Conservation (phyloP, 2,329 filamentous ascomycete genomes). For the Diplodia corticola region DNA sequence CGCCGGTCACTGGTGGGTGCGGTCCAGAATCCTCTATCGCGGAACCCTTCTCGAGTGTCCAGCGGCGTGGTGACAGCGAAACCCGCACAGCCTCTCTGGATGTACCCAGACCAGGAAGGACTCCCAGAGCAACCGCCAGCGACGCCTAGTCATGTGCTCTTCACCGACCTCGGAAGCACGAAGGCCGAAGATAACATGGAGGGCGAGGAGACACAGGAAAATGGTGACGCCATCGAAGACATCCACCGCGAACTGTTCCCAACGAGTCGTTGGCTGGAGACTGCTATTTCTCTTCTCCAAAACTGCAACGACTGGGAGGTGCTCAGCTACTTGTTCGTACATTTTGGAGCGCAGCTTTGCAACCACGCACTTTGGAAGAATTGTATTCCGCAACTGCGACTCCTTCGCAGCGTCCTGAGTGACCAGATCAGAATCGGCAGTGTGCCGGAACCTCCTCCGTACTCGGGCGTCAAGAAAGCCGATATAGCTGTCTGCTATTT, state of each 20-base stretch:
- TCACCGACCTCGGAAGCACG: constrained; percentile 46
- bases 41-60: constrained; percentile 1
- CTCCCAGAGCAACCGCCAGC: constrained; percentile 56
- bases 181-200: not conserved
- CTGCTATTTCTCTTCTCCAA: constrained; percentile 71
- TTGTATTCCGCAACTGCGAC: constrained; percentile 71
- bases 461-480: constrained; percentile 78
- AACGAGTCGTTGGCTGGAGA: constrained; percentile 72
- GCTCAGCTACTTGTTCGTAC: constrained; percentile 85
- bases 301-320: constrained; percentile 83
- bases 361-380: constrained; percentile 84
- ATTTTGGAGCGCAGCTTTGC: constrained; percentile 81
- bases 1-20: not conserved
- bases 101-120: constrained; percentile 44
- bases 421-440: constrained; percentile 76
- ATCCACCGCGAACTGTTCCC: constrained; percentile 30
- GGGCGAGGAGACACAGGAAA: not conserved
- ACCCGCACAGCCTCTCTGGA: constrained; percentile 53
- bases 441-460: constrained; percentile 77
- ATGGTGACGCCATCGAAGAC: not conserved
- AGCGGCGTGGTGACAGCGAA: constrained; percentile 26
- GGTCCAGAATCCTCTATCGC: constrained; percentile 1
- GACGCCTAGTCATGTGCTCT: constrained; percentile 52
- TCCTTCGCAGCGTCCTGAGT: constrained; percentile 74
- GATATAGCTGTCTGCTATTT: constrained; percentile 89